phyloP scores from a whole-genome alignment of 2,329 filamentous ascomycete genomes.

The Fusarium marasasianum region DNA sequence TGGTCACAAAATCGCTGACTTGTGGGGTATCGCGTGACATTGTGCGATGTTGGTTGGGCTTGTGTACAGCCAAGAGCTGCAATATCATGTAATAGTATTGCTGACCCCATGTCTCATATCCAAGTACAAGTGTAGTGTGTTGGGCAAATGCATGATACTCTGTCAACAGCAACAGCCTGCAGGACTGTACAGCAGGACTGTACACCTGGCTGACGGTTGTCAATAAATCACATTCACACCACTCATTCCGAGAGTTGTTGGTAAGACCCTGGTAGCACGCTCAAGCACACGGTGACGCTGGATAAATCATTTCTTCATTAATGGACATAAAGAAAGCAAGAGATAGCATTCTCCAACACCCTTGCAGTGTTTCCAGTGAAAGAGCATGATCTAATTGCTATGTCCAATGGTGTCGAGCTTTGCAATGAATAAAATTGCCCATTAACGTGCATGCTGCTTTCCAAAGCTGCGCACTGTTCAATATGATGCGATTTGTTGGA shows the following conservation, averaged over 20 bases:
- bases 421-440: slow-evolving; percentile 39
- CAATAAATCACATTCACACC: neutral
- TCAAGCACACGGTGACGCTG: neutral
- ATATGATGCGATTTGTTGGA: neutral
- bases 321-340: slow-evolving; percentile 14
- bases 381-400: slow-evolving; percentile 10
- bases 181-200: neutral
- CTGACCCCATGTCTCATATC: slow-evolving; percentile 30
- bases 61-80: slow-evolving; percentile 37
- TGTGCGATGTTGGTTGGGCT: slow-evolving; percentile 14
- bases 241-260: neutral
- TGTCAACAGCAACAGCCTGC: neutral
- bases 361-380: slow-evolving; percentile 3
- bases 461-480: slow-evolving; percentile 3
- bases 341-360: neutral
- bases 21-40: slow-evolving; percentile 41
- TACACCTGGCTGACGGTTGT: neutral
- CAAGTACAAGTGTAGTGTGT: slow-evolving; percentile 4
- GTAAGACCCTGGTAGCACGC: neutral
- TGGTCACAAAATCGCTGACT: slow-evolving; percentile 14
- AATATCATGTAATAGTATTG: slow-evolving; percentile 40
- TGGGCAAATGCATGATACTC: slow-evolving; percentile 19
- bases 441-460: slow-evolving; percentile 17
- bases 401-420: slow-evolving; percentile 47
- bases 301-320: slow-evolving; percentile 32